These are phyloP conservation scores for Pseudohalonectria lignicola DNA, from an alignment of 2,329 filamentous ascomycete species.

Conservation along the genomic window DNA sequence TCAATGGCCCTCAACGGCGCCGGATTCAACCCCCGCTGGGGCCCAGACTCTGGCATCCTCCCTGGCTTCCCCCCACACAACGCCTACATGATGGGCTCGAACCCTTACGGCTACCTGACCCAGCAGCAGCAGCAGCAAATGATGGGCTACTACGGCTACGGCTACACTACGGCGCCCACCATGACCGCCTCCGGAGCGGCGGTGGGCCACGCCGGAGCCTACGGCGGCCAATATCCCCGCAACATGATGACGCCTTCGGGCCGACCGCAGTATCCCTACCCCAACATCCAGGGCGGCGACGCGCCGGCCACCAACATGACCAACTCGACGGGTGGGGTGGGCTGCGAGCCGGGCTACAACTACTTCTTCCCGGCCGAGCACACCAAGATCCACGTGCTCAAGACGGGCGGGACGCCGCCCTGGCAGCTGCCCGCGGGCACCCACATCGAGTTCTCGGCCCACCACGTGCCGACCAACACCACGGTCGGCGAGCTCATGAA, in stretches of 20 bases:
- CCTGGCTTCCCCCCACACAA: not conserved
- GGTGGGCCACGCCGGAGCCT: not conserved
- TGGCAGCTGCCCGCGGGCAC: constrained; percentile 37
- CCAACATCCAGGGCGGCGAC: constrained; percentile 25
- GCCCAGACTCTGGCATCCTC: constrained; percentile 7
- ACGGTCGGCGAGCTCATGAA: constrained; percentile 45
- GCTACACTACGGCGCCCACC: not conserved
- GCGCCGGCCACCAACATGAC: constrained; percentile 43
- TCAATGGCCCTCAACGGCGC: constrained; percentile 6
- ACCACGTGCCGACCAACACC: constrained; percentile 40
- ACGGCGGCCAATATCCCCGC: no score
- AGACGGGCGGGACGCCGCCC: constrained; percentile 30
- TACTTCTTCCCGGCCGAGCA: constrained; percentile 49
- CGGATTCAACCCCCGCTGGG: constrained; percentile 12
- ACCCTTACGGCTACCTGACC: constrained; percentile 18
- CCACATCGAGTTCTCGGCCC: constrained; percentile 33
- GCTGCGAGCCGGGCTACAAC: constrained; percentile 52
- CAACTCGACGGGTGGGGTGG: constrained; percentile 45
- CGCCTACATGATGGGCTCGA: constrained; percentile 13
- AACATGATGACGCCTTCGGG: constrained; percentile 1
- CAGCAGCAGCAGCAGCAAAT: not conserved
- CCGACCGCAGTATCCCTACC: constrained; percentile 27
- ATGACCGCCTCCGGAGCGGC: not conserved
- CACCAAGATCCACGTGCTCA: constrained; percentile 49
- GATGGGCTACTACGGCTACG: constrained; percentile 1